Conservation (phyloP, 164 flowering plant species). For the Vitis vinifera region DNA sequence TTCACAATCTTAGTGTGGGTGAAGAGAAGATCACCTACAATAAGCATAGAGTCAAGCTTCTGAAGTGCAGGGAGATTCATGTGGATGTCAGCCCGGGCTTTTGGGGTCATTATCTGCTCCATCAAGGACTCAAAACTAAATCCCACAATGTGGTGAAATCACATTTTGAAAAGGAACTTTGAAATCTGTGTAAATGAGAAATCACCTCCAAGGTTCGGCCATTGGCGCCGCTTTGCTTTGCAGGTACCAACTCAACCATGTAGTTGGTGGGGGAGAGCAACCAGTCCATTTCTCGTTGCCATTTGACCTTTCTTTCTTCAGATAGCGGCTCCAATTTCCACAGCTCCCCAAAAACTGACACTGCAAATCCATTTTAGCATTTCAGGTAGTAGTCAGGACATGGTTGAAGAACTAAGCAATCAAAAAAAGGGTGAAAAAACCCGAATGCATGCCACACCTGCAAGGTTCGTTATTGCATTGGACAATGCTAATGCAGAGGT, state of each 20-base stretch:
- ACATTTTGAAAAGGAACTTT: not conserved
- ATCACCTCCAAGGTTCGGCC: constrained; percentile 77
- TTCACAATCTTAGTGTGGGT: not conserved
- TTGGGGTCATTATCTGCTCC: constrained; percentile 94
- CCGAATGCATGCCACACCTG: constrained; percentile 37
- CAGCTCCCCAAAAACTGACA: constrained; percentile 85
- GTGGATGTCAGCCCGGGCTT: constrained; percentile 81
- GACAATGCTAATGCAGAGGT: constrained; percentile 81
- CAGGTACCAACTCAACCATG: constrained; percentile 96
- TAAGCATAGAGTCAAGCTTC: constrained; percentile 91
- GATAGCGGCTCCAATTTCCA: constrained; percentile 95
- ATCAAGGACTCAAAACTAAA: constrained; percentile 9
- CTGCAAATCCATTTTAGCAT: constrained; percentile 39
- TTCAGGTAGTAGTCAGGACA: not conserved
- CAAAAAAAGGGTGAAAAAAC: not conserved
- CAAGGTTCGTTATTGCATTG: constrained; percentile 81
- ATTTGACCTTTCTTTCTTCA: constrained; percentile 68
- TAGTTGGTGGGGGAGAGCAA: constrained; percentile 83
- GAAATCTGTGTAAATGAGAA: not conserved
- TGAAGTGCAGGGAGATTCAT: constrained; percentile 95
- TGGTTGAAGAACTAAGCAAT: not conserved
- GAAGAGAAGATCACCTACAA: constrained; percentile 57
- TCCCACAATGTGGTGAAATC: not conserved
- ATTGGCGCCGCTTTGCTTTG: constrained; percentile 70
- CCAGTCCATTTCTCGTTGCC: constrained; percentile 93